Evolutionary conservation across 768 basidiomycete genomes (phyloP), one percentile per base, ranked within the genome.

Genomic region (Gymnopilus junonius): DNA sequence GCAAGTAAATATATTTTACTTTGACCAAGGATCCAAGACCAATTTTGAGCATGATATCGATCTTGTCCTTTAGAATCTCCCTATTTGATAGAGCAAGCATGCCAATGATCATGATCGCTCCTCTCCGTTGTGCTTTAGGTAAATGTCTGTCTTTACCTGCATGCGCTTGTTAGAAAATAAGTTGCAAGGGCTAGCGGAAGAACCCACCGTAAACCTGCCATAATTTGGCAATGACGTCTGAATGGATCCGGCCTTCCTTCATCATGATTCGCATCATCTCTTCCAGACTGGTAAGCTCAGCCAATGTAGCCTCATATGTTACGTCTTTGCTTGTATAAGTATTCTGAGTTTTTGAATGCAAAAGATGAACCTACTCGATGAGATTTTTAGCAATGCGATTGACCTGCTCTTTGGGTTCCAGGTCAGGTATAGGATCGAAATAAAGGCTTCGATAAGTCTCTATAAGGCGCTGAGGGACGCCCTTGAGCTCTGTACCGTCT

Each of bases 181-280:
- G 14, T 21, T 11, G 37, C 1, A 10, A 34, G 25, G 31, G n/a
- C 1, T 11, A 21, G 55, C 12, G 10, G 14, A 3, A 17, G 2
- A 34, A 79, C 92, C 70, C 70, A 95, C 96, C 91, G 74, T 99
- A 99, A 27, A 96, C 93, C 68, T 95, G 91, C 97, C 97, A 99
- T 1, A 99, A 83, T 79, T 94, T 97, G 43, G 86, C 81, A 66
- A 95, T 88, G 46, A 99, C 91, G 60, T 97, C 95, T 3, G 80
- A 74, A 68, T 95, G 91, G 20, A 99, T 85, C 34, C 89, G 88
- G 3, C 85, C 87, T 51, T 96, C 93, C 8, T 91, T 89, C 92
- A 97, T 96, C 91, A 99, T 92, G 31, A 92, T 93, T 43, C 93
- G 85, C 89, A 99, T 90, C 83, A 99, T 91, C 76, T 98, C 95